Evolutionary conservation across 176 grass and related monocot genomes (phyloP).

Genomic region (Dendrocalamus sinicus): DNA sequence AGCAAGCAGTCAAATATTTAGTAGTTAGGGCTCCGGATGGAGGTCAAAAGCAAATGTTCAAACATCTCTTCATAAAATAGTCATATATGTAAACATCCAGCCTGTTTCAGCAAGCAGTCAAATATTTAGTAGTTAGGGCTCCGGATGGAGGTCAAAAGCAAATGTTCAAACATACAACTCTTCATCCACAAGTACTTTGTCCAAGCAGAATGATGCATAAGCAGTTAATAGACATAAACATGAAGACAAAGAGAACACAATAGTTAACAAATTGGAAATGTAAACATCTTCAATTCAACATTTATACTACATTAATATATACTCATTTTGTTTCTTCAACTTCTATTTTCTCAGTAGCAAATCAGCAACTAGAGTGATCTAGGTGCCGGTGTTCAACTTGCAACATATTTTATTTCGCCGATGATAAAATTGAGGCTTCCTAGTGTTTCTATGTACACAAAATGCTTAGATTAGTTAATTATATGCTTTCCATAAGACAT

Average conservation of each 20-base stretch:
- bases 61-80: conserved; percentile 60
- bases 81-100: conserved; percentile 99
- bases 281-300: conserved; percentile 11
- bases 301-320: background rate
- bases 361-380: conserved; percentile 15
- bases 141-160: background rate
- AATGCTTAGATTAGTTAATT: conserved; percentile 6
- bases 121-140: conserved; percentile 31
- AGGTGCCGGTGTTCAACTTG: background rate
- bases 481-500: background rate
- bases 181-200: conserved; percentile 16
- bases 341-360: conserved; percentile 2
- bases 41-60: background rate
- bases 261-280: background rate
- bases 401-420: conserved; percentile 6
- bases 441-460: background rate
- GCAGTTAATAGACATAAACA: background rate
- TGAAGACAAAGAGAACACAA: background rate
- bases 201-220: conserved; percentile 23
- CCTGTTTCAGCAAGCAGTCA: conserved; percentile 66
- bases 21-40: conserved; percentile 17
- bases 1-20: conserved; percentile 39
- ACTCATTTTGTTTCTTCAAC: conserved; percentile 21
- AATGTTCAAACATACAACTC: conserved; percentile 4
- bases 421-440: conserved; percentile 5